Conservation (phyloP, 306 rosid genomes). For the Dryas octopetala region DNA sequence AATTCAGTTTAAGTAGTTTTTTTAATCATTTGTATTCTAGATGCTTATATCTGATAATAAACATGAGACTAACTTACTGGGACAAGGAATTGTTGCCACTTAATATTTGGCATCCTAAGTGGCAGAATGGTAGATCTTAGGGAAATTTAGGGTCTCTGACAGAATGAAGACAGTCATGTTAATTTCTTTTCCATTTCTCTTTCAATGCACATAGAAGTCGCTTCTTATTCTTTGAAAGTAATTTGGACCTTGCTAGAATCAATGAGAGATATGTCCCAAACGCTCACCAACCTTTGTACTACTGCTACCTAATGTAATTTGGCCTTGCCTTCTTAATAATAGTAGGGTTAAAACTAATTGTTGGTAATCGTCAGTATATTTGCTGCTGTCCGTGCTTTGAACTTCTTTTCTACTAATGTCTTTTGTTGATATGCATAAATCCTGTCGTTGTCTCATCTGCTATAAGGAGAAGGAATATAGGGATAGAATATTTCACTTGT, state of each 20-base stretch:
- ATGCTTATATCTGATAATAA: neutral
- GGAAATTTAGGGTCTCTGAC: neutral
- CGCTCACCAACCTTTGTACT: neutral
- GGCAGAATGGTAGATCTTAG: neutral
- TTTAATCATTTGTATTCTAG: neutral
- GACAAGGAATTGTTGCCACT: neutral
- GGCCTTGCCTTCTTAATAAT: neutral
- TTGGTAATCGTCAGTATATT: neutral
- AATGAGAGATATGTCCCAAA: neutral
- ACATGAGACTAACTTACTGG: neutral
- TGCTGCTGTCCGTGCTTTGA: neutral
- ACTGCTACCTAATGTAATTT: neutral
- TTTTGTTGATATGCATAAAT: neutral
- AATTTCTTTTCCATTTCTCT: neutral
- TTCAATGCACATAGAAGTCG: neutral
- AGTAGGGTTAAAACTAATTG: neutral
- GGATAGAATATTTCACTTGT: neutral
- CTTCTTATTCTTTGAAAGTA: neutral
- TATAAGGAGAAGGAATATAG: neutral
- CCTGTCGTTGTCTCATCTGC: neutral
- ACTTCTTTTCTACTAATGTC: conserved; percentile 5
- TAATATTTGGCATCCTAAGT: neutral
- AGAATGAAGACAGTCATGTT: neutral
- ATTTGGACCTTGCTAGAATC: neutral
- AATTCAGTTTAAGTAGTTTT: neutral